Evolutionary conservation across 1,284 basidiomycete species (phyloP).

Genomic region (Microbotryomycetes sp.): DNA sequence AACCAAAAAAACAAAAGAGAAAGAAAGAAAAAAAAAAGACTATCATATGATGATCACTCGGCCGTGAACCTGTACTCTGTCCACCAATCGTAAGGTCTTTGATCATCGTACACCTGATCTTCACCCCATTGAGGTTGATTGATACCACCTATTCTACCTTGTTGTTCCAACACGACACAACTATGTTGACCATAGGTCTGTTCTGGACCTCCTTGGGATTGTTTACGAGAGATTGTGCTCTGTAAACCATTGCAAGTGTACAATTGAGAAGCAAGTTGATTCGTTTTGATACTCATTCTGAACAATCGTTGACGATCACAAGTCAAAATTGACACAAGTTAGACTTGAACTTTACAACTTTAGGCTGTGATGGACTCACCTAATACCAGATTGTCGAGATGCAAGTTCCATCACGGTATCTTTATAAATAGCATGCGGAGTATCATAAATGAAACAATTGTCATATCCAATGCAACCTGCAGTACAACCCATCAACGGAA

Average conservation of each 20-base stretch:
- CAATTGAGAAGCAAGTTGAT: constrained; percentile 35
- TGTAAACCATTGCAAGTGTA: constrained; percentile 49
- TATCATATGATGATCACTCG: no score
- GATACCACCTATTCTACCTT: constrained; percentile 50
- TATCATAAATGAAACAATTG: constrained; percentile 39
- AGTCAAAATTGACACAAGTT: constrained; percentile 36
- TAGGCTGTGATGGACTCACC: constrained; percentile 37
- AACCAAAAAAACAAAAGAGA: no score
- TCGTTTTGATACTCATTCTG: neutral
- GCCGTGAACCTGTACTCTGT: constrained; percentile 11
- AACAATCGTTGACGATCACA: constrained; percentile 48
- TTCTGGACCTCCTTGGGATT: constrained; percentile 47
- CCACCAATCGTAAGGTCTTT: constrained; percentile 15
- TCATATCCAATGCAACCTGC: constrained; percentile 18
- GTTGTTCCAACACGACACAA: constrained; percentile 51
- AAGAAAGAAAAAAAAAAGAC: no score
- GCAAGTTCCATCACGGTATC: constrained; percentile 46
- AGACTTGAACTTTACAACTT: no score
- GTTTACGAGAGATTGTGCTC: constrained; percentile 45
- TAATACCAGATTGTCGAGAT: constrained; percentile 50
- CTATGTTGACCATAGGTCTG: constrained; percentile 45
- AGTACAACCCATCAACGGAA: fast-evolving
- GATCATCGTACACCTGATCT: constrained; percentile 32
- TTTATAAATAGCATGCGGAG: constrained; percentile 28
- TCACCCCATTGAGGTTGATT: constrained; percentile 49